Percentiles rank a stretch among this genome's conserved stretches.
These are phyloP conservation scores for Penicillium cataractarum DNA, from an alignment of 495 filamentous ascomycete species.

Conservation along the genomic window DNA sequence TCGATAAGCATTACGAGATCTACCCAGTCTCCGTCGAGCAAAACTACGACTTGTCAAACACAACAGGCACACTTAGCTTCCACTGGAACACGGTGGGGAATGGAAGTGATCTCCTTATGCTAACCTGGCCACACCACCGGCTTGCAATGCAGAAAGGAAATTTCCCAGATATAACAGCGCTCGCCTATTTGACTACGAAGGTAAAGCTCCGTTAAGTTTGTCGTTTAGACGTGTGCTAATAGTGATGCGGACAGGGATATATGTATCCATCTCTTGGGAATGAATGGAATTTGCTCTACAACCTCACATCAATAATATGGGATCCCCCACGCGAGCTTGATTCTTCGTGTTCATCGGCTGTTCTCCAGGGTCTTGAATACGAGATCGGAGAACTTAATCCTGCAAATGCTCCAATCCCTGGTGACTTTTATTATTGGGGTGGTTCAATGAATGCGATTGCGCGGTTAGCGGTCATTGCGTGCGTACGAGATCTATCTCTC, in stretches of 20 bases:
- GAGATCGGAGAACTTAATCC: neutral
- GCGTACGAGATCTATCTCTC: neutral
- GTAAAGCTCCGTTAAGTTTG: neutral
- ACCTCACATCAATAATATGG: constrained; percentile 1
- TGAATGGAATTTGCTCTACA: neutral
- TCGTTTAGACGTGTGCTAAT: neutral
- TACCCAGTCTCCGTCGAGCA: neutral
- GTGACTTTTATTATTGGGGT: neutral
- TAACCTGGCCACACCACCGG: constrained; percentile 1
- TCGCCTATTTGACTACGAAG: neutral
- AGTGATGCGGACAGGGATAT: neutral
- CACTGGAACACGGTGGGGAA: neutral
- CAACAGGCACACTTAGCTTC: neutral
- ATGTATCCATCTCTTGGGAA: neutral
- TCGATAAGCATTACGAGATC: neutral
- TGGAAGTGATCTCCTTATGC: neutral
- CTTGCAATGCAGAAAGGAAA: neutral
- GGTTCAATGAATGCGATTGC: neutral
- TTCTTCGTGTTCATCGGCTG: neutral
- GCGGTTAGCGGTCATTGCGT: neutral
- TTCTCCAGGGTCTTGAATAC: neutral
- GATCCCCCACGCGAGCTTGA: neutral
- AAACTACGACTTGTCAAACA: neutral
- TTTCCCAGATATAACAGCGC: neutral
- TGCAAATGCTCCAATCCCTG: neutral